Conservation (phyloP, 805 yeast genomes). For the Candida chilensis region DNA sequence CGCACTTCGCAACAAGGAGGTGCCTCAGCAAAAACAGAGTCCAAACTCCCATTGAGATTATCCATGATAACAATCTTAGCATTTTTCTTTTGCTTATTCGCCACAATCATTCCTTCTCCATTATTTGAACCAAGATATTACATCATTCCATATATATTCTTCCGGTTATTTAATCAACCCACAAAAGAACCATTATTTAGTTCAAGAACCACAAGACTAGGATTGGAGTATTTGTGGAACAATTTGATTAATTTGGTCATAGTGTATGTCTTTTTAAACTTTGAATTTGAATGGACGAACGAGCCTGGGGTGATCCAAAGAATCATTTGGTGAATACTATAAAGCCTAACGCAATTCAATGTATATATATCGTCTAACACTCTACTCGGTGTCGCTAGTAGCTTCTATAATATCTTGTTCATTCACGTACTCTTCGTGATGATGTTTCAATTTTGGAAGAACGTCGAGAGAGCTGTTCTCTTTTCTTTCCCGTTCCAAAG, state of each 20-base stretch:
- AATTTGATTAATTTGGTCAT: conserved; percentile 44
- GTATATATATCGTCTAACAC: no score
- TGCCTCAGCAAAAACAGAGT: neutral
- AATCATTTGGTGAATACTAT: conserved; percentile 79
- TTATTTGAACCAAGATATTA: conserved; percentile 91
- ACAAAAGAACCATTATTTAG: conserved; percentile 15
- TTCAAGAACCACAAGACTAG: conserved; percentile 22
- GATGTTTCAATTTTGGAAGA: no score
- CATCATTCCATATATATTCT: conserved; percentile 69
- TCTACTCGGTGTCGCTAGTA: no score
- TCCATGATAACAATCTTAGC: conserved; percentile 34
- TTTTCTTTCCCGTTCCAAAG: no score
- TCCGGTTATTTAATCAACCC: conserved; percentile 52
- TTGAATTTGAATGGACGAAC: conserved; percentile 61
- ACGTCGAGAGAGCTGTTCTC: no score
- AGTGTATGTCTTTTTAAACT: conserved; percentile 44
- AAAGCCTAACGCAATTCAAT: no score
- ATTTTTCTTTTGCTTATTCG: conserved; percentile 38
- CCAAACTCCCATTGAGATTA: conserved; percentile 6
- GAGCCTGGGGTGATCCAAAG: conserved; percentile 56
- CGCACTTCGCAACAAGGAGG: conserved; percentile 1
- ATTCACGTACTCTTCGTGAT: no score
- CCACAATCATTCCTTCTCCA: conserved; percentile 82
- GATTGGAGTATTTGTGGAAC: conserved; percentile 56
- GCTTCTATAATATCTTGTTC: no score